Evolutionary conservation across 805 yeast species (phyloP).

Genomic region (Groenewaldozyma salmanticensis): DNA sequence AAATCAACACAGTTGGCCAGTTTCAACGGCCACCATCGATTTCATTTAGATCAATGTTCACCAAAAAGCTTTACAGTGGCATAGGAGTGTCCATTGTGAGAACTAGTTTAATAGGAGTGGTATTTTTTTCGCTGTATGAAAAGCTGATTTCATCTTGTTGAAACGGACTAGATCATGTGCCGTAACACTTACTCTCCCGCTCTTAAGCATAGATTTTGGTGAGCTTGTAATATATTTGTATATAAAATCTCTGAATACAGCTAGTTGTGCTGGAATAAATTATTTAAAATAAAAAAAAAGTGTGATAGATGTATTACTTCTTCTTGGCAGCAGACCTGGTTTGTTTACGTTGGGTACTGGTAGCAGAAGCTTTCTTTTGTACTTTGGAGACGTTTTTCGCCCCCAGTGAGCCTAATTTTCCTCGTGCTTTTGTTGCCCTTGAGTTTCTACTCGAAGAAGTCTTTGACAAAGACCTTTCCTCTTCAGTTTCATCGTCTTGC

Average conservation of each 20-base stretch:
- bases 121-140: conserved; percentile 67
- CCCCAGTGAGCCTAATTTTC: background rate
- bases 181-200: background rate
- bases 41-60: conserved; percentile 27
- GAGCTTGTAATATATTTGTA: background rate
- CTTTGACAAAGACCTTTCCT: too few relatives aligned
- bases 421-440: conserved; percentile 1
- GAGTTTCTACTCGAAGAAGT: background rate
- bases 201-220: too few relatives aligned
- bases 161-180: background rate
- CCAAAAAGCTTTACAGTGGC: conserved; percentile 60
- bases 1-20: conserved; percentile 25
- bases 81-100: conserved; percentile 65
- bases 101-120: conserved; percentile 63
- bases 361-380: background rate
- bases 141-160: conserved; percentile 33
- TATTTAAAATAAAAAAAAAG: too few relatives aligned
- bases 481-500: too few relatives aligned
- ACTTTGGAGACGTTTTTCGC: background rate
- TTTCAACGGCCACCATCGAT: conserved; percentile 28
- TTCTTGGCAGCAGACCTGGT: background rate
- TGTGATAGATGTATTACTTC: background rate
- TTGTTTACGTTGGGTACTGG: background rate
- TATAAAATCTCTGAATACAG: background rate
- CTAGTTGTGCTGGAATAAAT: background rate